A percentile compares a stretch with the other conserved stretches of the same genome.
These are phyloP conservation scores for Amoeboaphelidium occidentale DNA, from an alignment of 371 early-diverging fungal genomes.

Conservation along the genomic window DNA sequence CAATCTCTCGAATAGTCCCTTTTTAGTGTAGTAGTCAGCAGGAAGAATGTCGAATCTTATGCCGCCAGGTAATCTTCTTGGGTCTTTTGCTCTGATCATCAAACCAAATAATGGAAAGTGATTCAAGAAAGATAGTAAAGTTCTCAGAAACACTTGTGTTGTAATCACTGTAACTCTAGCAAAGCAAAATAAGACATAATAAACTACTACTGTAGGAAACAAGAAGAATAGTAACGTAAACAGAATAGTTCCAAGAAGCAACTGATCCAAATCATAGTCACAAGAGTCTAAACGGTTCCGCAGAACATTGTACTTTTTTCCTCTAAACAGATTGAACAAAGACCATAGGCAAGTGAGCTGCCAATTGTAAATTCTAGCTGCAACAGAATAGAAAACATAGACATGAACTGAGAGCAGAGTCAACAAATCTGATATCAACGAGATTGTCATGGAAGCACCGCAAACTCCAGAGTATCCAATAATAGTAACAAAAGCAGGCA, in stretches of 20 bases:
- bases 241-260: constrained; percentile 73
- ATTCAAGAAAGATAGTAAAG: constrained; percentile 58
- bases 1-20: neutral
- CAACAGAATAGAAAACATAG: constrained; percentile 75
- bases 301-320: constrained; percentile 70
- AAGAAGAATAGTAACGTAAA: constrained; percentile 77
- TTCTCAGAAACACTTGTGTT: constrained; percentile 52
- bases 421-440: constrained; percentile 52
- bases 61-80: constrained; percentile 55
- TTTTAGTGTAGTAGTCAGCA: neutral
- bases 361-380: constrained; percentile 76
- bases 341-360: constrained; percentile 53
- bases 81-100: constrained; percentile 62
- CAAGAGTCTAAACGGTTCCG: constrained; percentile 75
- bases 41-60: neutral
- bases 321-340: constrained; percentile 72
- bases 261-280: constrained; percentile 82
- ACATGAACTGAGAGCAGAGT: constrained; percentile 64
- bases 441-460: constrained; percentile 61
- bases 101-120: constrained; percentile 83
- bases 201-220: constrained; percentile 80
- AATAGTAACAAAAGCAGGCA: constrained; percentile 33
- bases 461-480: constrained; percentile 53
- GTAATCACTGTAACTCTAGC: constrained; percentile 54
- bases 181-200: constrained; percentile 62